Percentiles rank a stretch among this genome's conserved stretches.
Conservation (phyloP, 2,329 filamentous ascomycete species). For the Aciculosporium take region DNA sequence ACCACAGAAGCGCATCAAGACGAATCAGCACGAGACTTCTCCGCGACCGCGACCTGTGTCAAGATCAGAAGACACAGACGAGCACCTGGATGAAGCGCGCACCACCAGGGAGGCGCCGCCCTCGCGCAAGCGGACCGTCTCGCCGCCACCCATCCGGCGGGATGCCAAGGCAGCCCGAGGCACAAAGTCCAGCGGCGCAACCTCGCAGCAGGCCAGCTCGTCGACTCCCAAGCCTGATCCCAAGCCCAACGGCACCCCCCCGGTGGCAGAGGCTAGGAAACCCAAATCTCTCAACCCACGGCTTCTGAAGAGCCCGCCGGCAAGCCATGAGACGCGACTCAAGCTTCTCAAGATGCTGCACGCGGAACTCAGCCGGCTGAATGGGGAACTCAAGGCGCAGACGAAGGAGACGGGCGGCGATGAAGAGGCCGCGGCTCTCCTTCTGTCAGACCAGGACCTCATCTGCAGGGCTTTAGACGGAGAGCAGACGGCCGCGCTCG, state of each 20-base stretch:
- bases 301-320: slow-evolving; percentile 43
- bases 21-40: slow-evolving; percentile 7
- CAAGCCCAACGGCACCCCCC: background rate
- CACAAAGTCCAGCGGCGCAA: background rate
- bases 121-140: slow-evolving; percentile 17
- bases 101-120: background rate
- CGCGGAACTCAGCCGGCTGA: slow-evolving; percentile 50
- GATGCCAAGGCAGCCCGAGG: slow-evolving; percentile 8
- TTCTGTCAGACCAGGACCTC: slow-evolving; percentile 50
- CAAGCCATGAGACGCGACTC: slow-evolving; percentile 40
- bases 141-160: slow-evolving; percentile 18
- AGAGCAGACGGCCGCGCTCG: slow-evolving; percentile 60
- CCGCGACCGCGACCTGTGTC: background rate
- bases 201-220: background rate
- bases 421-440: slow-evolving; percentile 30
- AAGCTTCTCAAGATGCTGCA: slow-evolving; percentile 50
- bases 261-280: slow-evolving; percentile 9
- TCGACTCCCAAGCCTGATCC: background rate
- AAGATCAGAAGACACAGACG: background rate
- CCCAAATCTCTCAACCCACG: slow-evolving; percentile 52
- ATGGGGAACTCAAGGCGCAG: slow-evolving; percentile 43
- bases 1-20: slow-evolving; percentile 18
- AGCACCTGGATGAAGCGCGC: background rate
- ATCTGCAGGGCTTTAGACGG: slow-evolving; percentile 58
- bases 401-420: slow-evolving; percentile 23